A percentile compares a stretch with the other conserved stretches of the same genome.
Conservation (phyloP, 176 grass and related monocot species). For the Oryza brachyantha region DNA sequence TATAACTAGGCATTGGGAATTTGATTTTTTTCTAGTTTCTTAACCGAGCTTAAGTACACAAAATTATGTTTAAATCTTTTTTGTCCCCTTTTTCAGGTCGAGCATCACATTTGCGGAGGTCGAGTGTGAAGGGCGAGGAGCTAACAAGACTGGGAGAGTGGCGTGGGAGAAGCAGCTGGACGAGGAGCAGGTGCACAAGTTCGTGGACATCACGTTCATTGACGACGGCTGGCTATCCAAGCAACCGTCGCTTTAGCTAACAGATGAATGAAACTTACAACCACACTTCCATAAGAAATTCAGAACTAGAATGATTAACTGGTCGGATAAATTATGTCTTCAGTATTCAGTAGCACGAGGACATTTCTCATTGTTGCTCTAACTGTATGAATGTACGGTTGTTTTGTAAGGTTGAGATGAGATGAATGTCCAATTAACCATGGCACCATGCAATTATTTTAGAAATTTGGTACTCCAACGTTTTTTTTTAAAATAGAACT, state of each 20-base stretch:
- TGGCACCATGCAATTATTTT: no score
- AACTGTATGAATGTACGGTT: not conserved
- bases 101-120: slow-evolving; percentile 39
- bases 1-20: not conserved
- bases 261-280: not conserved
- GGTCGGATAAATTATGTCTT: no score
- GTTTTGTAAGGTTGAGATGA: not conserved
- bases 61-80: no score
- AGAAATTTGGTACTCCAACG: no score
- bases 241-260: slow-evolving; percentile 4
- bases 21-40: not conserved
- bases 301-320: not conserved
- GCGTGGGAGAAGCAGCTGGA: slow-evolving; percentile 46
- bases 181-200: slow-evolving; percentile 22
- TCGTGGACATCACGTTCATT: slow-evolving; percentile 39
- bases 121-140: slow-evolving; percentile 35
- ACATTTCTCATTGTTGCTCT: not conserved
- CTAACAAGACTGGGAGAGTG: slow-evolving; percentile 13
- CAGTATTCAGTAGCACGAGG: not conserved
- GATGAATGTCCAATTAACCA: not conserved
- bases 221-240: slow-evolving; percentile 48
- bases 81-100: slow-evolving; percentile 20
- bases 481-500: no score
- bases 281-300: not conserved
- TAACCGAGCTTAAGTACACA: no score